A percentile compares a stretch with the other conserved stretches of the same genome.
These are phyloP conservation scores for Ceratocystis cubensis DNA, from an alignment of 2,329 filamentous ascomycete genomes.

Conservation along the genomic window DNA sequence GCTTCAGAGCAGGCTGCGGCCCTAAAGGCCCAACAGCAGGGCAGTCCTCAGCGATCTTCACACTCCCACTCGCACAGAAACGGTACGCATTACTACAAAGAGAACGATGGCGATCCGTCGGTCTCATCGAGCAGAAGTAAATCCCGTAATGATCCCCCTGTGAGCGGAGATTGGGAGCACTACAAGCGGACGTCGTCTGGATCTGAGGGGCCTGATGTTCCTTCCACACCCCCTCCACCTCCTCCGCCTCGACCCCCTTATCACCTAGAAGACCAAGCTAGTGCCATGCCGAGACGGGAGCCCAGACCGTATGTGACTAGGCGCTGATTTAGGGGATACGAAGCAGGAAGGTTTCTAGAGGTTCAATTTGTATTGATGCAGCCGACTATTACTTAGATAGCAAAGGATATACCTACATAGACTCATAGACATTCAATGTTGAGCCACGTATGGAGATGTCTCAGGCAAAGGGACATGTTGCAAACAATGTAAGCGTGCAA, in stretches of 20 bases:
- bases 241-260: conserved; percentile 19
- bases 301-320: conserved; percentile 16
- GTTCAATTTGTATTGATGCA: not conserved
- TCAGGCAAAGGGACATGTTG: too few species aligned
- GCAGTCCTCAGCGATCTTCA: conserved; percentile 9
- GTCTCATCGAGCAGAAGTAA: conserved; percentile 9
- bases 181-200: conserved; percentile 12
- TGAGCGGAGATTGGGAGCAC: conserved; percentile 14
- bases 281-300: conserved; percentile 9
- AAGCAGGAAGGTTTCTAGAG: not conserved
- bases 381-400: not conserved
- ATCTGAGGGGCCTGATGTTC: conserved; percentile 8
- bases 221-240: conserved; percentile 15
- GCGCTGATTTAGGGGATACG: not conserved
- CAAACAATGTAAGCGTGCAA: not conserved
- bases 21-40: conserved; percentile 9
- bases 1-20: conserved; percentile 12
- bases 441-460: too few species aligned
- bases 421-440: not conserved
- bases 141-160: not conserved
- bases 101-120: conserved; percentile 6
- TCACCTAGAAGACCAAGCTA: conserved; percentile 8
- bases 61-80: conserved; percentile 14
- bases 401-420: not conserved
- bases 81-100: conserved; percentile 14